Conservation (phyloP, 2,329 filamentous ascomycete genomes). For the Trichocomaceae sp. region DNA sequence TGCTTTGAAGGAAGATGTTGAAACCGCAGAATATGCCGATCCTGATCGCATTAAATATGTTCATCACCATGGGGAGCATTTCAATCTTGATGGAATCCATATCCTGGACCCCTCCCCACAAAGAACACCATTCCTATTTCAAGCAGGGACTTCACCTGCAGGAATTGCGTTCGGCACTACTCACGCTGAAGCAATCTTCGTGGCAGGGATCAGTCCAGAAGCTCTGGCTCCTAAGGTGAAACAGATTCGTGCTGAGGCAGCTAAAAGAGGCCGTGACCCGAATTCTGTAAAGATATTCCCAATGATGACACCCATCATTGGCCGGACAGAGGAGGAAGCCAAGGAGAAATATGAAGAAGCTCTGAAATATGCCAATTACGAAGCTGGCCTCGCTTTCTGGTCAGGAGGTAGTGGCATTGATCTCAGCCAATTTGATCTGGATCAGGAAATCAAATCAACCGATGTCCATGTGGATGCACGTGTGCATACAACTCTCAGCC, state of each 20-base stretch:
- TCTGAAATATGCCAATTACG: constrained; percentile 54
- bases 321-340: constrained; percentile 60
- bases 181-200: constrained; percentile 66
- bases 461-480: constrained; percentile 13
- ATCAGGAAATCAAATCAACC: constrained; percentile 50
- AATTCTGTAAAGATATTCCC: constrained; percentile 61
- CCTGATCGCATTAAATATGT: constrained; percentile 56
- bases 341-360: constrained; percentile 57
- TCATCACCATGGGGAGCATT: constrained; percentile 59
- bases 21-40: constrained; percentile 52
- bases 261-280: constrained; percentile 51
- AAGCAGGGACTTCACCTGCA: constrained; percentile 61
- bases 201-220: constrained; percentile 57
- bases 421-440: constrained; percentile 53
- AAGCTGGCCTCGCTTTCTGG: constrained; percentile 65
- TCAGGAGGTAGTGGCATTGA: constrained; percentile 69
- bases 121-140: constrained; percentile 61
- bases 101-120: constrained; percentile 62
- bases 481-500: constrained; percentile 9
- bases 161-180: constrained; percentile 62
- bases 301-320: constrained; percentile 59
- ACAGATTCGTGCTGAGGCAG: constrained; percentile 55
- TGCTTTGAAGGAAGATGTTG: constrained; percentile 52
- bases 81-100: constrained; percentile 58
- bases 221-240: constrained; percentile 58